Evolutionary conservation across 306 rosid species (phyloP).

Genomic region (Inga leiocalycina): DNA sequence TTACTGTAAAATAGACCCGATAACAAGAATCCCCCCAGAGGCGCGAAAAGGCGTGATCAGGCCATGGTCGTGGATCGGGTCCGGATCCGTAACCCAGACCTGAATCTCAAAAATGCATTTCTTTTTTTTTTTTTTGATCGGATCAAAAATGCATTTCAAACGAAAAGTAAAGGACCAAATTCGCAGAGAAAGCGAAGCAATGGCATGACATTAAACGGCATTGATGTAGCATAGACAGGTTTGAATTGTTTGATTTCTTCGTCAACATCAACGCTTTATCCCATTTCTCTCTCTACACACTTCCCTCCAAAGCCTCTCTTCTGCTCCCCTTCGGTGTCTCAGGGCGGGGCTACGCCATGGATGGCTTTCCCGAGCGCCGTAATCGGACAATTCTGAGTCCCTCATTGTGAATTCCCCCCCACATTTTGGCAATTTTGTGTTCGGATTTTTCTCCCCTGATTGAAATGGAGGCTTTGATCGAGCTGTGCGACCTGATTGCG

Average conservation of each 20-base stretch:
- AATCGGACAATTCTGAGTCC: background rate
- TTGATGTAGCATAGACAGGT: background rate
- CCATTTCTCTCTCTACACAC: background rate
- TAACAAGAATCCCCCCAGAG: constrained; percentile 16
- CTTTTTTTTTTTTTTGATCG: too few relatives aligned
- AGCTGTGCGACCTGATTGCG: constrained; percentile 93
- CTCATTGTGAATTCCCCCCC: background rate
- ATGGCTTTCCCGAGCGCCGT: constrained; percentile 6
- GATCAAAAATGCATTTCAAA: constrained; percentile 7
- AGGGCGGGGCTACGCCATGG: background rate
- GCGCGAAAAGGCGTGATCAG: constrained; percentile 13
- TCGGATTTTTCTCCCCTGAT: constrained; percentile 20
- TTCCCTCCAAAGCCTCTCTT: background rate
- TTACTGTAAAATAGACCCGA: background rate
- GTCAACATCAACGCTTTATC: constrained; percentile 22
- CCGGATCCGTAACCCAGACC: background rate
- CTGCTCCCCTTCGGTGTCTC: background rate
- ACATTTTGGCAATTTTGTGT: background rate
- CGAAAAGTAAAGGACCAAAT: background rate
- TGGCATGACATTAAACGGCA: constrained; percentile 25
- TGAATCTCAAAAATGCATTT: constrained; percentile 13
- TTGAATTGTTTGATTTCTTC: background rate
- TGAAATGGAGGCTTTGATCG: constrained; percentile 84
- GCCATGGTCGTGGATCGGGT: background rate
- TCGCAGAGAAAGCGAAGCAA: constrained; percentile 14